Percentiles rank a stretch among this genome's conserved stretches.
These are phyloP conservation scores for Pestalotiopsis sp. DNA, from an alignment of 2,329 filamentous ascomycete species.

Conservation along the genomic window DNA sequence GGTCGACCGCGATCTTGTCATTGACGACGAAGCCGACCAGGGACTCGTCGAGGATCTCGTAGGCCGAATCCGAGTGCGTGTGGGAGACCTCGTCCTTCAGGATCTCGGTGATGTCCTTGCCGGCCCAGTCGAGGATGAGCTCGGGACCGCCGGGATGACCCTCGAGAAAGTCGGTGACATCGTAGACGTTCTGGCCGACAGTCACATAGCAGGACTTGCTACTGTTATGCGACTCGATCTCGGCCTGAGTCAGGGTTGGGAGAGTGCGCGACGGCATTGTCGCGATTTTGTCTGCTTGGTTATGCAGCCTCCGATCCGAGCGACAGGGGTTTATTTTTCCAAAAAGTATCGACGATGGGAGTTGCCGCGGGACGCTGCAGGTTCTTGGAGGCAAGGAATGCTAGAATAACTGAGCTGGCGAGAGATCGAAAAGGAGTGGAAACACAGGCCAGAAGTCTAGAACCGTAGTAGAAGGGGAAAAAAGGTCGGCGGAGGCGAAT, in stretches of 20 bases:
- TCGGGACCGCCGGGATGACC: conserved; percentile 90
- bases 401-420: not conserved
- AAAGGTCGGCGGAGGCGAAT: not conserved
- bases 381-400: not conserved
- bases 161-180: conserved; percentile 88
- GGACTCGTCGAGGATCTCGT: conserved; percentile 88
- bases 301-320: not conserved
- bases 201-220: conserved; percentile 90
- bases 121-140: conserved; percentile 85
- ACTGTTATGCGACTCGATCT: conserved; percentile 81
- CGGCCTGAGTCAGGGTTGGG: conserved; percentile 77
- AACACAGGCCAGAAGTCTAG: not conserved
- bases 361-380: not conserved
- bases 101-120: conserved; percentile 82
- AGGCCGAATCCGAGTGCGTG: conserved; percentile 86
- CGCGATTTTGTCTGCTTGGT: conserved; percentile 10
- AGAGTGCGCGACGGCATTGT: conserved; percentile 80
- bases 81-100: conserved; percentile 84
- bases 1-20: conserved; percentile 49
- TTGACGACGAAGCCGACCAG: conserved; percentile 78
- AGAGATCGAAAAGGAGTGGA: not conserved
- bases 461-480: not conserved
- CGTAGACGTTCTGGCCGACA: conserved; percentile 87
- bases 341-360: not conserved
- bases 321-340: not conserved